A percentile compares a stretch with the other conserved stretches of the same genome.
These are phyloP conservation scores for Cerrena zonata DNA, from an alignment of 1,284 basidiomycete genomes.

Conservation along the genomic window DNA sequence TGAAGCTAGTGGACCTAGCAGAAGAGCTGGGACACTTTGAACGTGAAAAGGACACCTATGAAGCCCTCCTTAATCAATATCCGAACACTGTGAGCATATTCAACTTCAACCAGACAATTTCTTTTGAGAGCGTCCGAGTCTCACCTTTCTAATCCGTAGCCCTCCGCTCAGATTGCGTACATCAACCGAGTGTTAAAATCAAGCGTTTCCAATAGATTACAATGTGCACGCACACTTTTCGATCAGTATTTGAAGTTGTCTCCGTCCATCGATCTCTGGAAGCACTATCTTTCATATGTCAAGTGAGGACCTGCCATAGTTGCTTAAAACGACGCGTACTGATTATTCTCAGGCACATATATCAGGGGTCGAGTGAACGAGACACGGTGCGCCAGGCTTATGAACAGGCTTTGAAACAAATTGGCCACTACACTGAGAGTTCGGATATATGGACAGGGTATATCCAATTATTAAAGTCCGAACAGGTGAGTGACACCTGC, in stretches of 20 bases:
- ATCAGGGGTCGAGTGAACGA: constrained; percentile 52
- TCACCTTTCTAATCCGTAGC: constrained; percentile 35
- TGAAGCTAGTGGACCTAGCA: constrained; percentile 60
- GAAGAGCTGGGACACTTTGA: constrained; percentile 64
- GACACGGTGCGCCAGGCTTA: constrained; percentile 83
- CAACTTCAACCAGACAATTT: constrained; percentile 15
- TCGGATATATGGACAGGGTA: constrained; percentile 73
- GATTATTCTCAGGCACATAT: constrained; percentile 29
- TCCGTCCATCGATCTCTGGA: constrained; percentile 82
- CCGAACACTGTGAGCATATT: constrained; percentile 66
- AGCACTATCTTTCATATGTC: constrained; percentile 79
- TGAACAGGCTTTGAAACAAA: constrained; percentile 87
- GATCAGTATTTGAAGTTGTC: constrained; percentile 77
- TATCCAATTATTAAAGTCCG: constrained; percentile 79
- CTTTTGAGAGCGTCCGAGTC: too few relatives aligned
- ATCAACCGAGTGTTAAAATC: constrained; percentile 67
- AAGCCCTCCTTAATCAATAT: constrained; percentile 68
- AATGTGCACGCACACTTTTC: constrained; percentile 73
- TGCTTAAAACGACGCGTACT: constrained; percentile 4
- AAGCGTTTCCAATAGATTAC: constrained; percentile 50
- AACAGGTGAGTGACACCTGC: constrained; percentile 49
- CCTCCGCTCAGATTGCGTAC: constrained; percentile 74
- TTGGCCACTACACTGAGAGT: constrained; percentile 81
- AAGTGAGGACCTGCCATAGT: constrained; percentile 42
- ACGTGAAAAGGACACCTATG: constrained; percentile 65